Conservation (phyloP, 305 asterid species). For the Fraxinus velutina region DNA sequence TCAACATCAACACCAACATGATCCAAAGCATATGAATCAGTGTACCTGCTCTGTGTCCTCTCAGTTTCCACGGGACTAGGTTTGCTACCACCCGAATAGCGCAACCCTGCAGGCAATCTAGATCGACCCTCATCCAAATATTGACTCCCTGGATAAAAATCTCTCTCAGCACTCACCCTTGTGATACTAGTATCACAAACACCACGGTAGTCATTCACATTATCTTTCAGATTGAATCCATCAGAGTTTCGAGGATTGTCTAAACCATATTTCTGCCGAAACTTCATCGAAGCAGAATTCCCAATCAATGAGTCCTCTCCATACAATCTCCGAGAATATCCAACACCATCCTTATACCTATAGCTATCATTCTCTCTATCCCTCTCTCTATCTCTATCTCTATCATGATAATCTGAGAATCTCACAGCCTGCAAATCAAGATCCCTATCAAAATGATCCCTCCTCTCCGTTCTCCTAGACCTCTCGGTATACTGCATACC, state of each 20-base stretch:
- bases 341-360: slow-evolving; percentile 21
- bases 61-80: slow-evolving; percentile 26
- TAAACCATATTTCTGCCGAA: slow-evolving; percentile 30
- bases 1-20: slow-evolving; percentile 25
- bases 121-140: slow-evolving; percentile 23
- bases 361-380: slow-evolving; percentile 30
- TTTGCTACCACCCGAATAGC: slow-evolving; percentile 17
- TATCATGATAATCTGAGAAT: slow-evolving; percentile 21
- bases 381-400: slow-evolving; percentile 19
- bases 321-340: slow-evolving; percentile 25
- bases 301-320: slow-evolving; percentile 27
- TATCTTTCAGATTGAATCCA: slow-evolving; percentile 19
- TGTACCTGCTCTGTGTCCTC: slow-evolving; percentile 22
- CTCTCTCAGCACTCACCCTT: slow-evolving; percentile 31
- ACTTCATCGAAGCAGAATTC: slow-evolving; percentile 34
- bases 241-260: slow-evolving; percentile 36
- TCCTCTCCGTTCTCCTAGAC: slow-evolving; percentile 26
- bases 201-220: slow-evolving; percentile 26
- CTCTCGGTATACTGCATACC: slow-evolving; percentile 22
- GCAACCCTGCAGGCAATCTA: slow-evolving; percentile 22
- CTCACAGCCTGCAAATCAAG: slow-evolving; percentile 17
- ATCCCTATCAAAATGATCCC: slow-evolving; percentile 25
- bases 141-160: slow-evolving; percentile 21
- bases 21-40: slow-evolving; percentile 21
- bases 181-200: slow-evolving; percentile 26